Evolutionary conservation across 805 yeast species (phyloP).

Genomic region (Nakazawaea sp.): DNA sequence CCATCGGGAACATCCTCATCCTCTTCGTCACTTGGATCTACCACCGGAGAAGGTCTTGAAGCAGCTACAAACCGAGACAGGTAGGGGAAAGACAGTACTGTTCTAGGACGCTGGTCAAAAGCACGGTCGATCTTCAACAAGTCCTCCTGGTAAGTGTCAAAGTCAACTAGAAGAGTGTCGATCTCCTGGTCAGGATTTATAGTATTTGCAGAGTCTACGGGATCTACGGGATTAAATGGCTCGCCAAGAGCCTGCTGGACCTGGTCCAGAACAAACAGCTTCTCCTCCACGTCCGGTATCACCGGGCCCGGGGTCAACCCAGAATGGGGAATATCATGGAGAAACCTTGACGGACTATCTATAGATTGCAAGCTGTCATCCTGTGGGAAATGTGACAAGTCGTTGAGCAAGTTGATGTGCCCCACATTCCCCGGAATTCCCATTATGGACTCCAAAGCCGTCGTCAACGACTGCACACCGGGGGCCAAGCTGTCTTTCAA

Average conservation of each 20-base stretch:
- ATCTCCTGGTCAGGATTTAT: neutral
- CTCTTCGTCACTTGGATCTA: conserved; percentile 7
- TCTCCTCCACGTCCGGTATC: no score
- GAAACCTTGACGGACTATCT: no score
- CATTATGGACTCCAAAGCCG: conserved; percentile 5
- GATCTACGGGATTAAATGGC: neutral
- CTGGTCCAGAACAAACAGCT: neutral
- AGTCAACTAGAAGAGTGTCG: conserved; percentile 5
- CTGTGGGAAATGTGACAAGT: neutral
- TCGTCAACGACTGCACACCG: conserved; percentile 7
- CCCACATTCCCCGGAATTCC: neutral
- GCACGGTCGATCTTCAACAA: conserved; percentile 7
- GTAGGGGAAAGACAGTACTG: neutral
- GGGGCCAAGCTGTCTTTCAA: conserved; percentile 1
- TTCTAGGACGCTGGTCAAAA: conserved; percentile 1
- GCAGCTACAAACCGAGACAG: neutral
- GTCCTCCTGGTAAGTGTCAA: conserved; percentile 8
- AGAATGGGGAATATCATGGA: no score
- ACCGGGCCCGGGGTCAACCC: neutral
- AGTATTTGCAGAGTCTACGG: no score
- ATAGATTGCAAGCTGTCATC: neutral
- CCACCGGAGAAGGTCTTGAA: neutral
- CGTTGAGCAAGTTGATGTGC: neutral
- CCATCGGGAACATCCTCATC: conserved; percentile 12
- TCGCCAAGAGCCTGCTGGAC: neutral